A percentile compares a stretch with the other conserved stretches of the same genome.
Conservation (phyloP, 2,329 filamentous ascomycete genomes). For the Trichoderma atrobrunneum region DNA sequence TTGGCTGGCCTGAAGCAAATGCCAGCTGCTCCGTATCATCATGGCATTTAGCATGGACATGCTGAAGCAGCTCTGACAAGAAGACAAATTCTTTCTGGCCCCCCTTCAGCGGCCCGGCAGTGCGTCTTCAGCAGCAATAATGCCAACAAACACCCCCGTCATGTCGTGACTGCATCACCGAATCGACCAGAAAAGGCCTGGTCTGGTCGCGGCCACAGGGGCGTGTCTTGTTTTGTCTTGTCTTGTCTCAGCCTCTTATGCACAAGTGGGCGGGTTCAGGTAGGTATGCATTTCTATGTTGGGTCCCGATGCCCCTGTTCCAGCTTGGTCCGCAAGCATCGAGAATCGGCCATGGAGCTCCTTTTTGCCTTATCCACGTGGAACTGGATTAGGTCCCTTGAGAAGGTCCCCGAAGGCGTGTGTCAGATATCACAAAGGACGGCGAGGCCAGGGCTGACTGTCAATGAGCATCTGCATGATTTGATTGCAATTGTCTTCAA, state of each 20-base stretch:
- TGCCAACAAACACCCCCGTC: neutral
- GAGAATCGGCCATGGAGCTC: neutral
- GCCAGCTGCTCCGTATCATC: neutral
- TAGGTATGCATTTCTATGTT: neutral
- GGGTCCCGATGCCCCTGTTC: neutral
- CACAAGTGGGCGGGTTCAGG: neutral
- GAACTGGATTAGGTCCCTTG: neutral
- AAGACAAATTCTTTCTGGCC: neutral
- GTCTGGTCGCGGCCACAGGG: slow-evolving; percentile 7
- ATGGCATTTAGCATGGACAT: neutral
- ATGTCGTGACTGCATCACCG: neutral
- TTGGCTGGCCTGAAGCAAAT: neutral
- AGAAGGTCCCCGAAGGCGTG: neutral
- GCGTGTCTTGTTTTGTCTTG: neutral
- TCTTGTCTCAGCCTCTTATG: slow-evolving; percentile 5
- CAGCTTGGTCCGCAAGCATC: neutral
- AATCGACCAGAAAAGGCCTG: neutral
- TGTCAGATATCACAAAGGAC: neutral
- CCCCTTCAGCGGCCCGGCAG: neutral
- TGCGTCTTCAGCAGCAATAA: neutral
- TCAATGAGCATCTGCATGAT: neutral
- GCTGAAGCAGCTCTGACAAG: neutral
- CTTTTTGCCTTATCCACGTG: neutral
- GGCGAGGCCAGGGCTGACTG: neutral
- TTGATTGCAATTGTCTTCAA: neutral